Evolutionary conservation across 1,139 yeast species (phyloP), one percentile per base, ranked within the genome.

Genomic region (Neolecta irregularis): DNA sequence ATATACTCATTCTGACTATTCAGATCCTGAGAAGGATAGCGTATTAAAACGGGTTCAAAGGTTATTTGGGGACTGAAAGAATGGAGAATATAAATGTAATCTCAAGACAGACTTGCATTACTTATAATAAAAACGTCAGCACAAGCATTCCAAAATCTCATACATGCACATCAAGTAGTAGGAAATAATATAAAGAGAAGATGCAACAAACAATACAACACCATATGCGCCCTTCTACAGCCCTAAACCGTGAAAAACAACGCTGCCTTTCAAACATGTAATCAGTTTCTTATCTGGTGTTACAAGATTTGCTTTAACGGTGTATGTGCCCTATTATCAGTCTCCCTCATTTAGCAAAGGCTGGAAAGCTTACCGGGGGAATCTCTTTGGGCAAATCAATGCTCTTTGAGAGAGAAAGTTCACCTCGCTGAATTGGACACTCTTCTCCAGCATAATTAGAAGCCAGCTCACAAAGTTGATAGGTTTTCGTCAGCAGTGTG

Each of bases 21-120:
- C n/a, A n/a, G 85, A 88, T 56, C 98, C 98, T 17, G 96, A 85
- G 56, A 91, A 85, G 72, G 99, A 88, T 58, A 77, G 93, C 16
- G 83, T 88, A 38, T 67, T 88, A 60, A 75, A 91, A 61, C 76
- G 92, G 55, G 98, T 88, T 22, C 77, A 93, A 63, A 73, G 93
- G 55, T 63, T 88, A 46, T 85, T 85, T 62, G 96, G 96, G 31
- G 96, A 85, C 21, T 20, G 20, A 16, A 16, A 5, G 5, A 5
- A 26, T 26, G 8, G 11, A 5, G 7, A 6, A 16, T 15, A 4
- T 12, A 24, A 24, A 5, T 12, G 7, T 6, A 12, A 16, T n/a
- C 6, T 26, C 20, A 13, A 13, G 13, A 28, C 20, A 6, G 21
- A 9, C 22, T 3, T n/a, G 19, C 9, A 24, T 28, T 28, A 20